phyloP scores from a whole-genome alignment of 805 yeast genomes.

The Saccharomycopsis sp. region DNA sequence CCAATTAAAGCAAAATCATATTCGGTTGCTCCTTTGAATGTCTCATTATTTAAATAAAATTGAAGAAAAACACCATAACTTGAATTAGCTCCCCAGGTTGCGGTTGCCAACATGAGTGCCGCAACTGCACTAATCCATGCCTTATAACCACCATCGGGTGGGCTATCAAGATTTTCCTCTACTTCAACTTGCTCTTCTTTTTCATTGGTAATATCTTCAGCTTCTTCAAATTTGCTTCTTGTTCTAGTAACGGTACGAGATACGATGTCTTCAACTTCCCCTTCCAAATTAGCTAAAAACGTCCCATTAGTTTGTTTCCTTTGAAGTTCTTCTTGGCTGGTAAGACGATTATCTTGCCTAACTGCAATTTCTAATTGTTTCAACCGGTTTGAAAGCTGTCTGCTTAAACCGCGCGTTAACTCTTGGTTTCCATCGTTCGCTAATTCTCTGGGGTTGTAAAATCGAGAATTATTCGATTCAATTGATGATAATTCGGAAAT shows the following conservation, averaged over 20 bases:
- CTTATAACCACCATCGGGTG: slow-evolving; percentile 39
- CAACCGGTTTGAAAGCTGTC: not conserved
- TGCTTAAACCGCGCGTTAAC: not conserved
- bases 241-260: not conserved
- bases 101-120: slow-evolving; percentile 29
- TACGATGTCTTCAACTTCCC: slow-evolving; percentile 4
- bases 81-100: slow-evolving; percentile 51
- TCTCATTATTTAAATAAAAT: slow-evolving; percentile 35
- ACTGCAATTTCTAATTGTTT: not conserved
- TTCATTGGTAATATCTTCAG: slow-evolving; percentile 16
- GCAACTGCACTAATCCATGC: slow-evolving; percentile 44
- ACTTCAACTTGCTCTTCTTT: slow-evolving; percentile 28
- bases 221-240: not conserved
- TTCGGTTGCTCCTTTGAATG: slow-evolving; percentile 43
- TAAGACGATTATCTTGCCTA: not conserved
- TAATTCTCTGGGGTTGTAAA: not conserved
- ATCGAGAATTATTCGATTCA: not conserved
- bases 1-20: slow-evolving; percentile 52
- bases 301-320: not conserved
- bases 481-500: not conserved
- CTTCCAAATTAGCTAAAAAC: slow-evolving; percentile 7
- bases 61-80: slow-evolving; percentile 48
- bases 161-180: no score
- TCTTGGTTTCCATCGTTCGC: not conserved
- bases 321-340: slow-evolving; percentile 1